A percentile compares a stretch with the other conserved stretches of the same genome.
Conservation (phyloP, 2,329 filamentous ascomycete species). For the Arthrobotrys sinensis region DNA sequence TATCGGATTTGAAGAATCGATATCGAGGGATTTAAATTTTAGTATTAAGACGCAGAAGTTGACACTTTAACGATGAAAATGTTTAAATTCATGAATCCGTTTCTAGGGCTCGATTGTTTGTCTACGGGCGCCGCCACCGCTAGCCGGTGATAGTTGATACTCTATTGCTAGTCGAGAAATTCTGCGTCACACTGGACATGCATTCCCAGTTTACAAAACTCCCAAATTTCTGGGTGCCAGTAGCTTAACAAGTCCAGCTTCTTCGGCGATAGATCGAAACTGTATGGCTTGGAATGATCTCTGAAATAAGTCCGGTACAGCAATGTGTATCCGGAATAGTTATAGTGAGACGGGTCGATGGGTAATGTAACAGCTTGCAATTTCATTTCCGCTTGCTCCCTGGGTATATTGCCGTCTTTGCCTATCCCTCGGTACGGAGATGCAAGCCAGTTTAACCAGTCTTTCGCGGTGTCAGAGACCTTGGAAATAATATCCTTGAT, state of each 20-base stretch:
- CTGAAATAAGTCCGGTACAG: not conserved
- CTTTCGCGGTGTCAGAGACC: not conserved
- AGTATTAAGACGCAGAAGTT: no score
- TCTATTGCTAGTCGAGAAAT: no score
- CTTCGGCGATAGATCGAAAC: not conserved
- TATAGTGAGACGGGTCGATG: not conserved
- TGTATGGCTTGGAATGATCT: not conserved
- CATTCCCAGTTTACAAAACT: conserved; percentile 1
- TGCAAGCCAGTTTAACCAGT: not conserved
- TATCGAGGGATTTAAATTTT: no score
- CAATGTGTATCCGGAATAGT: not conserved
- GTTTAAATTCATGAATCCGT: no score
- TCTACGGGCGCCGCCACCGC: no score
- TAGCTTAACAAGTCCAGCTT: not conserved
- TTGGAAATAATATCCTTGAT: not conserved
- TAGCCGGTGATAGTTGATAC: no score
- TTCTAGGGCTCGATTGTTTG: no score
- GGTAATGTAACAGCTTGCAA: not conserved
- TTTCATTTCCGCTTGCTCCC: not conserved
- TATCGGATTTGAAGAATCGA: not conserved
- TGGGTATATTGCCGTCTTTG: not conserved
- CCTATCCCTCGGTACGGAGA: not conserved
- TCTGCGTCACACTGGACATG: not conserved
- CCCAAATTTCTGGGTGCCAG: conserved; percentile 1
- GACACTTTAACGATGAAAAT: no score